Base-by-base conservation (phyloP, 1,284 basidiomycete species). In the Agaricales sp. region DNA sequence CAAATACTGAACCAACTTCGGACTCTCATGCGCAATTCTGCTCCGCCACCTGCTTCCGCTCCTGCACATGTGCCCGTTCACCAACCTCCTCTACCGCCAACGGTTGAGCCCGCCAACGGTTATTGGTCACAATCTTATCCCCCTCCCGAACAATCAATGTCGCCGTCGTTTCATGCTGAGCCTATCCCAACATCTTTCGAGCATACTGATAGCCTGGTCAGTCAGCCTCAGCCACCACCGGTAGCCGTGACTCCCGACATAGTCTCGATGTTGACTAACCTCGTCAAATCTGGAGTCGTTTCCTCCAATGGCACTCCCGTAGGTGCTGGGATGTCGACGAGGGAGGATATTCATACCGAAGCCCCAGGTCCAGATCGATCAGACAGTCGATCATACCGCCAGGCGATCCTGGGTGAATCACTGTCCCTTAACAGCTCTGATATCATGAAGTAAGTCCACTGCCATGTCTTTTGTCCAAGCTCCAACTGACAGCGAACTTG, bases 1-100 rank as follows among this genome's bases (percentile, higher is more conserved):
- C 87, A 91, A 59, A 93, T 95, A 49, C 72, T 92, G 0, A 64
- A 68, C 25, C 89, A 92, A 60, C 64, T 95, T 3, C 82, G 87
- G 30, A 72, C 74, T 24, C 67, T 92, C 16, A 73, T 80, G 21
- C 75, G 78, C 47, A 64, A 70, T 52, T 59, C 68, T 35, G 60
- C 64, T 4, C 61, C 62, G 35, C 60, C 63, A 13, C 59, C 61
- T 51, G 54, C 55, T 54, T 43, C 50, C 54, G 21, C 58, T 51
- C 43, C 57, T 50, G 16, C 61, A 44, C 43, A 60, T 19, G 51
- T 51, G 44, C 13, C 43, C 53, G 23, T 47, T 25, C 38, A 47
- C 25, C 45, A 52, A 45, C 46, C 49, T 21, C 14, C 26, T 30
- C 6, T 14, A 14, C 26, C 26, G 14, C 48, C 47, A 47, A 45